phyloP scores from a whole-genome alignment of 129 eudicot genomes.

The Rutidosis leptorrhynchoides region DNA sequence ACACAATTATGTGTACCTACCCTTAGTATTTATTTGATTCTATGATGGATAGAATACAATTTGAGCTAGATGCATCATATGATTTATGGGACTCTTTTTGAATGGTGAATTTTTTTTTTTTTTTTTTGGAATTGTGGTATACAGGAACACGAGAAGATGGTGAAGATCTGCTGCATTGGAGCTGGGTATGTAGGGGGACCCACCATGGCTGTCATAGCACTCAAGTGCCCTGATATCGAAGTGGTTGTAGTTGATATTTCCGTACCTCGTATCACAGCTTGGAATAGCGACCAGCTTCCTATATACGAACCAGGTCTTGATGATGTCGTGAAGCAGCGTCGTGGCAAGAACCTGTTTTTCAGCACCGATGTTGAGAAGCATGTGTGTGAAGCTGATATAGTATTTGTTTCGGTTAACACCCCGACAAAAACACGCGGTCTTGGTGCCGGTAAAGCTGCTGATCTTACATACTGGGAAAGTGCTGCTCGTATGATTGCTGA shows the following conservation, averaged over 20 bases:
- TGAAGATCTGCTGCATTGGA: slow-evolving; percentile 94
- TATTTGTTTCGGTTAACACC: slow-evolving; percentile 81
- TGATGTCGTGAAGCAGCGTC: slow-evolving; percentile 83
- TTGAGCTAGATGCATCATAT: too few relatives aligned
- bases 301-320: slow-evolving; percentile 90
- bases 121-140: slow-evolving; percentile 7
- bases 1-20: not conserved
- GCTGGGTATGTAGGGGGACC: slow-evolving; percentile 96
- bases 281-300: slow-evolving; percentile 87
- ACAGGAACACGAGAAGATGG: slow-evolving; percentile 48
- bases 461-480: slow-evolving; percentile 86
- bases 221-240: slow-evolving; percentile 71
- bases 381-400: slow-evolving; percentile 77
- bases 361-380: slow-evolving; percentile 93
- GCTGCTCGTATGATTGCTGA: slow-evolving; percentile 96
- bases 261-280: slow-evolving; percentile 74
- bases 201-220: slow-evolving; percentile 90
- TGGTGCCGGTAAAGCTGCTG: slow-evolving; percentile 94
- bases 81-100: too few relatives aligned
- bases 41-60: not conserved
- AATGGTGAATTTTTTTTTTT: not conserved
- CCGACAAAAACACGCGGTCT: slow-evolving; percentile 88
- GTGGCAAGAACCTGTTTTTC: slow-evolving; percentile 81
- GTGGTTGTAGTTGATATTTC: slow-evolving; percentile 82
- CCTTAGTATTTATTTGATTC: not conserved